Conservation (phyloP, 257 asterid species). For the Orobanche coerulescens region DNA sequence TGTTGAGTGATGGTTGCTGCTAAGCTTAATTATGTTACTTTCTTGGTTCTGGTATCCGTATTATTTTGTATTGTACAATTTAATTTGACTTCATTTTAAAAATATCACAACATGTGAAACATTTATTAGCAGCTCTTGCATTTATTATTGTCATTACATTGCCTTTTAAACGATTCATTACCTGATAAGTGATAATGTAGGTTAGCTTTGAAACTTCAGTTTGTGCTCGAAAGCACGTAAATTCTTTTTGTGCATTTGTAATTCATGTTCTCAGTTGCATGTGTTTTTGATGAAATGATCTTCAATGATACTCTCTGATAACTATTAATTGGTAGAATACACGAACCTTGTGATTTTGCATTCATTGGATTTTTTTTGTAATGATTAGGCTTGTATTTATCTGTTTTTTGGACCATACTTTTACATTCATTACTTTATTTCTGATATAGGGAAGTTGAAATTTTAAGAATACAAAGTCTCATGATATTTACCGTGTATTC, state of each 20-base stretch:
- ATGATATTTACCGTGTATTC: neutral
- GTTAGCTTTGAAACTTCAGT: neutral
- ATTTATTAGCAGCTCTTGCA: slow-evolving; percentile 7
- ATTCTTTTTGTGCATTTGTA: neutral
- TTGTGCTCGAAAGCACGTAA: neutral
- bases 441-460: neutral
- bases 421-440: neutral
- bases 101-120: neutral
- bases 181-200: neutral
- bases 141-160: slow-evolving; percentile 2
- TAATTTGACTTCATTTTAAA: neutral
- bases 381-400: slow-evolving; percentile 4
- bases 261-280: slow-evolving; percentile 9
- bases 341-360: slow-evolving; percentile 16
- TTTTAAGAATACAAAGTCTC: slow-evolving; percentile 4
- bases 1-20: slow-evolving; percentile 1
- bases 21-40: neutral
- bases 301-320: neutral
- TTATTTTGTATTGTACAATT: neutral
- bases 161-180: neutral
- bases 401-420: neutral
- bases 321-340: neutral
- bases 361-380: too few relatives aligned
- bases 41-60: neutral
- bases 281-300: slow-evolving; percentile 3